Evolutionary conservation across 805 yeast genomes (phyloP).

Genomic region (Sporopachydermia lactativora): DNA sequence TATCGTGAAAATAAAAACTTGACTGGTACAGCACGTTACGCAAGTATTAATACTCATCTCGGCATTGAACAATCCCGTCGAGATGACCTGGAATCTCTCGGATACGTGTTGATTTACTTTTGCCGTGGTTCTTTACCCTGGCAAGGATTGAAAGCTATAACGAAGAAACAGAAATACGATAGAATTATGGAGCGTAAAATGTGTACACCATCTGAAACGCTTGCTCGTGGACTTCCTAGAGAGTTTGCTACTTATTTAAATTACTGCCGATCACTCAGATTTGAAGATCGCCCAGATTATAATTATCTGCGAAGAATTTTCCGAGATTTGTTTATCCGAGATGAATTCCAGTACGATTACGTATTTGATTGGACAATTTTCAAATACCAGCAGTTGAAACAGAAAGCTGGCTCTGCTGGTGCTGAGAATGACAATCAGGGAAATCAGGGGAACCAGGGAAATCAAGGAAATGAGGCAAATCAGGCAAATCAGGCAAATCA

Average conservation of each 20-base stretch:
- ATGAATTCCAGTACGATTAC: slow-evolving; percentile 85
- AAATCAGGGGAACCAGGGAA: slow-evolving; percentile 12
- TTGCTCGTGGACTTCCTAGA: slow-evolving; percentile 83
- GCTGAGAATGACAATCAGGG: slow-evolving; percentile 15
- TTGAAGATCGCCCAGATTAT: slow-evolving; percentile 95
- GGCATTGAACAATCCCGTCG: slow-evolving; percentile 96
- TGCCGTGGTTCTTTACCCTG: slow-evolving; percentile 94
- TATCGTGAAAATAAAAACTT: slow-evolving; percentile 92
- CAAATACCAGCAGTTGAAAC: slow-evolving; percentile 51
- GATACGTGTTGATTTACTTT: slow-evolving; percentile 87
- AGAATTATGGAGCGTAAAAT: slow-evolving; percentile 91
- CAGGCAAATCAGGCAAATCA: slow-evolving; percentile 8
- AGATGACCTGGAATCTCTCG: slow-evolving; percentile 90
- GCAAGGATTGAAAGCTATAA: slow-evolving; percentile 97
- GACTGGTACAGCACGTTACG: slow-evolving; percentile 97
- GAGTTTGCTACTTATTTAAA: slow-evolving; percentile 82
- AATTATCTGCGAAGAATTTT: slow-evolving; percentile 75
- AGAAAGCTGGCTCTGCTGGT: slow-evolving; percentile 24
- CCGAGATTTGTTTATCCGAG: slow-evolving; percentile 77
- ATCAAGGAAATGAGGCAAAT: slow-evolving; percentile 10
- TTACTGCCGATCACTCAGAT: slow-evolving; percentile 79
- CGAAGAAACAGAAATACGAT: slow-evolving; percentile 94
- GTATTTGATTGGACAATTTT: slow-evolving; percentile 94
- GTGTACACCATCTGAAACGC: slow-evolving; percentile 72
- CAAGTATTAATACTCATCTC: slow-evolving; percentile 86